Base-by-base conservation (phyloP, 2,329 filamentous ascomycete species). In the Trichoderma semiorbis region DNA sequence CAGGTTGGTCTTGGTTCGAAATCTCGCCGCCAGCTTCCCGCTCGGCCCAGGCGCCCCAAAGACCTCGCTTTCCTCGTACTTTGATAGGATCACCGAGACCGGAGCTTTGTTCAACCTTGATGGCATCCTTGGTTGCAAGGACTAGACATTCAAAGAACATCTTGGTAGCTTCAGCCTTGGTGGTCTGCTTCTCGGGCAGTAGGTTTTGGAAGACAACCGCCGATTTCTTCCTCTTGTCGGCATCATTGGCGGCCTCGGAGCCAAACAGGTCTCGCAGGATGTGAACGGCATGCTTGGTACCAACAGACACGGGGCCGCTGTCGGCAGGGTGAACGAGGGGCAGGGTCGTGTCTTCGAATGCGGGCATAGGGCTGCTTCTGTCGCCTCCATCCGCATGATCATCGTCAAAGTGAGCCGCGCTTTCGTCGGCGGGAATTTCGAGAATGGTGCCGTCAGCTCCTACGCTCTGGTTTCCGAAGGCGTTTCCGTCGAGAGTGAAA, bases 81-180 rank as follows among this genome's bases (percentile, higher is more conserved):
- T 91, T 88, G 78, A 99, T 93, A 16, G 92, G 88, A 3, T 91
- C 92, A 64, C 95, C 95, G 30, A 98, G 88, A 47, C 87, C 88
- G 73, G 91, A 85, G 63, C 88, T 88, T 82, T 99, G 96, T 80
- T 98, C 95, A 30, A 98, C 94, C 83, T 97, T 97, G 83, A 99
- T 93, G 32, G 96, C 96, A 80, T 99, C 96, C 84, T 99, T 99
- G 55, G 96, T 99, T 6, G 95, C 96, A 61, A 99, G 87, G 3
- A 99, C 96, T 28, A 99, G 86, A 69, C 96, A 92, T 83, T 99
- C 96, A 78, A 99, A 99, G 85, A 99, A 99, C 94, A 99, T 98
- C 87, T 98, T 98, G 57, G 96, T 99, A 0, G 96, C 96, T 77
- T 98, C 96, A 10, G 92, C 92, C 81, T 93, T 93, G 75, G 88